Evolutionary conservation across 192 early-diverging fungal genomes (phyloP), one percentile per base, ranked within the genome.

Genomic region (Backusella liffmaniae): DNA sequence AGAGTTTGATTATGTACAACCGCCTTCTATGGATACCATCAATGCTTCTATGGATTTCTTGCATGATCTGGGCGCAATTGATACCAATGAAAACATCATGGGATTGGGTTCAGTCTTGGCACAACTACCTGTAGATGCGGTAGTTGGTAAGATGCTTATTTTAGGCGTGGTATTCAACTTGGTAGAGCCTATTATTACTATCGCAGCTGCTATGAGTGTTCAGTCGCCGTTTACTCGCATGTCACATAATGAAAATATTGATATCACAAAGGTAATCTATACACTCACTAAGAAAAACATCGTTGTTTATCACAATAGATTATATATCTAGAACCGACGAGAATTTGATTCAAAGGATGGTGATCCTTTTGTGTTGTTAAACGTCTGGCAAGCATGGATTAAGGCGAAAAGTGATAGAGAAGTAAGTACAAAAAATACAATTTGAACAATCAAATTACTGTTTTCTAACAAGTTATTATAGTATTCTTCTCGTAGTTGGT

Each of bases 121-220:
- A 12, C 67, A 85, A 16, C 56, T 92, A 66, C 91, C 91, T 26
- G 82, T 92, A 34, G 91, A 92, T 79, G 80, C 87, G 2, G 82
- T 89, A 0, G 77, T 92, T 73, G 91, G 89, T 12, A 92, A 92
- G 39, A 92, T 92, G 91, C 62, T 92, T 5, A 82, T 92, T 15
- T 75, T 91, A 74, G 89, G 82, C 1, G 79, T 83, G 84, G 79
- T 88, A 8, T 80, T 79, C 65, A 81, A 88, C 53, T 73, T 91
- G 12, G 77, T 89, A 1, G 84, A 90, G 30, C 83, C 89, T 1
- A 82, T 86, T 2, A 65, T 92, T 46, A 86, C 86, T 21, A 85
- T 91, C 39, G 90, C 88, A 2, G 90, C 91, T 26, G 82, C 85
- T 13, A 82, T 92, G 83, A 90, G 86, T 42, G 86, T 92, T n/a